These are phyloP conservation scores for Boletellus emodensis DNA, from an alignment of 768 basidiomycete species.

Conservation along the genomic window DNA sequence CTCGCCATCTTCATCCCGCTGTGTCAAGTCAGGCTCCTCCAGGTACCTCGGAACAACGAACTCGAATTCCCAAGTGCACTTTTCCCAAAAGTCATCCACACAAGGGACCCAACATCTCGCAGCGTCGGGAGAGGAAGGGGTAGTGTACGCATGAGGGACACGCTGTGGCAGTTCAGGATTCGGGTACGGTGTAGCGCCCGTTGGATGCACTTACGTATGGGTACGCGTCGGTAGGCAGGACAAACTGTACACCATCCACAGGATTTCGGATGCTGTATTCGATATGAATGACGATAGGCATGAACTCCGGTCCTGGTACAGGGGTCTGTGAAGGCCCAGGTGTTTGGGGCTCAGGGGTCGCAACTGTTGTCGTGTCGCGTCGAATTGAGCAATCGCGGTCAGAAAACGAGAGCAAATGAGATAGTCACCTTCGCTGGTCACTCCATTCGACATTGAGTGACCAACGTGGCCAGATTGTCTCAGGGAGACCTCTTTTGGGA, in stretches of 20 bases:
- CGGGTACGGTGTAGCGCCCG: not conserved
- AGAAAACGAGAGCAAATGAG: not conserved
- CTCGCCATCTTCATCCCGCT: conserved; percentile 40
- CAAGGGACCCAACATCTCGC: conserved; percentile 99
- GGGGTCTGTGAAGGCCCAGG: conserved; percentile 41
- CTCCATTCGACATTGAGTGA: conserved; percentile 33
- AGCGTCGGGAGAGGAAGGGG: conserved; percentile 80
- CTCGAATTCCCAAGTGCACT: conserved; percentile 98
- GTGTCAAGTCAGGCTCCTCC: conserved; percentile 45
- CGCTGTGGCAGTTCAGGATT: conserved; percentile 47
- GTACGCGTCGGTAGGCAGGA: conserved; percentile 75
- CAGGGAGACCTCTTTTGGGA: conserved; percentile 69
- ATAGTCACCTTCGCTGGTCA: conserved; percentile 55
- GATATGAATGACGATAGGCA: conserved; percentile 72
- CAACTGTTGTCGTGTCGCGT: conserved; percentile 37
- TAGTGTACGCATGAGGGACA: conserved; percentile 90
- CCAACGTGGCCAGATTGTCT: conserved; percentile 52
- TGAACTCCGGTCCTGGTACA: conserved; percentile 56
- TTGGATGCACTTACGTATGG: conserved; percentile 63
- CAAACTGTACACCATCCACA: conserved; percentile 80
- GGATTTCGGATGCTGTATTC: conserved; percentile 81
- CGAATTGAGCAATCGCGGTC: conserved; percentile 3
- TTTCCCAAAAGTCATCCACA: conserved; percentile 90
- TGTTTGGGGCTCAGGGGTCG: conserved; percentile 82
- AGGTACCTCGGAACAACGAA: conserved; percentile 86